Conservation (phyloP, 1,284 basidiomycete genomes). For the Trametes polyzona region DNA sequence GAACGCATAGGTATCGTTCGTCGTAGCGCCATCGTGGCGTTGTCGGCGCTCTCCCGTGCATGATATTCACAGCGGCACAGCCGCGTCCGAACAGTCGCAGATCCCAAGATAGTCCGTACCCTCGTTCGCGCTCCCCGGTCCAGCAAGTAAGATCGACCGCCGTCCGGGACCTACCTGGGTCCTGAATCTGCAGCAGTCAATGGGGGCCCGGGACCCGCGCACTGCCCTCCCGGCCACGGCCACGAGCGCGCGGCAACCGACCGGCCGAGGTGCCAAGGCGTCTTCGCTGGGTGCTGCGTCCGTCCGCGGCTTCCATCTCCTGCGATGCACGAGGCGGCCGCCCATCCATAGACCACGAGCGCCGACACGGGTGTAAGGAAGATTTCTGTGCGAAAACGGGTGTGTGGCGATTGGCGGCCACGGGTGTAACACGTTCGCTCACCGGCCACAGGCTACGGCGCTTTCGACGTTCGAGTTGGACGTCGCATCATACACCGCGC, state of each 20-base stretch:
- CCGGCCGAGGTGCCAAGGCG: too few relatives aligned
- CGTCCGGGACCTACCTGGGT: too few relatives aligned
- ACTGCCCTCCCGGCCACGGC: too few relatives aligned
- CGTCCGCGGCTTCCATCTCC: not conserved
- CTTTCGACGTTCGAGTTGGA: not conserved
- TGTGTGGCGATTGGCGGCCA: not conserved
- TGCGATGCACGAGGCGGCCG: constrained; percentile 7
- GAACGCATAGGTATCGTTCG: too few relatives aligned
- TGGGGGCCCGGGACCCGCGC: too few relatives aligned
- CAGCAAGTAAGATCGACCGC: too few relatives aligned
- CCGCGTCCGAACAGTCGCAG: not conserved
- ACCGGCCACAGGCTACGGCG: not conserved
- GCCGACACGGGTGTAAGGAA: not conserved
- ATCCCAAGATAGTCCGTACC: not conserved
- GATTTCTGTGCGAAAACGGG: not conserved
- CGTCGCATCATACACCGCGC: not conserved
- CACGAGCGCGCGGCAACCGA: too few relatives aligned
- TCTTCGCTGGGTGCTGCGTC: not conserved
- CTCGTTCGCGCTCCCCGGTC: not conserved
- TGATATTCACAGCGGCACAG: too few relatives aligned
- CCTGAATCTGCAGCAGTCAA: too few relatives aligned
- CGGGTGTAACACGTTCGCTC: too few relatives aligned
- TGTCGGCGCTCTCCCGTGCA: not conserved
- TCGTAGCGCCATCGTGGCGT: not conserved
- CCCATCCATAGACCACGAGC: not conserved